These are phyloP conservation scores for Globisporangium nagaii DNA, from an alignment of 352 stramenopile species.

Conservation along the genomic window DNA sequence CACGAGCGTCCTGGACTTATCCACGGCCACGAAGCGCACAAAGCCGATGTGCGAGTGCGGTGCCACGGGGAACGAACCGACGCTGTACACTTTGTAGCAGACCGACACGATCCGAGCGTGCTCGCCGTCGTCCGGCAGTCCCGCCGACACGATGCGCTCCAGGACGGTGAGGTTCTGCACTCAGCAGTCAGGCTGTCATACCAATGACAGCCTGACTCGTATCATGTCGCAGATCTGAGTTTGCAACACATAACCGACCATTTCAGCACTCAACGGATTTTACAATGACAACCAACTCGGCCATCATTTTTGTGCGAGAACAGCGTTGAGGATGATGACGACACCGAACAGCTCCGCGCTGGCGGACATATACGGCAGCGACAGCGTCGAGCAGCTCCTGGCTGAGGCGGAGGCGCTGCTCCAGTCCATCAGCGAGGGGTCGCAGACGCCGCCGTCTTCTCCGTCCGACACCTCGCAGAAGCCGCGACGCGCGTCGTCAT, in stretches of 20 bases:
- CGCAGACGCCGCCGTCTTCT: not conserved
- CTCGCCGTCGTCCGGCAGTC: slow-evolving; percentile 27
- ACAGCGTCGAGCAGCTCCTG: not conserved
- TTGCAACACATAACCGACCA: too few species aligned
- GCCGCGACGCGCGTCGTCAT: not conserved
- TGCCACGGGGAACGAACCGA: slow-evolving; percentile 34
- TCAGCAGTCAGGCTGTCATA: too few species aligned
- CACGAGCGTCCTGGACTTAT: slow-evolving; percentile 41
- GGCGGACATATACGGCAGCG: too few species aligned
- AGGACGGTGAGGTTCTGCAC: too few species aligned
- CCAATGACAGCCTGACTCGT: too few species aligned
- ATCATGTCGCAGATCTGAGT: too few species aligned
- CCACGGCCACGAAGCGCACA: slow-evolving; percentile 44
- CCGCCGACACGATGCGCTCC: slow-evolving; percentile 51
- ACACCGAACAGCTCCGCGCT: too few species aligned
- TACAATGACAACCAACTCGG: too few species aligned
- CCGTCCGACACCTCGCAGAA: not conserved
- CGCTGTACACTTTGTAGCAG: slow-evolving; percentile 42
- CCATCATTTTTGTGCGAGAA: too few species aligned
- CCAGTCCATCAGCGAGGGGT: not conserved
- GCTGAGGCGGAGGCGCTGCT: not conserved
- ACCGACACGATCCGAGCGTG: slow-evolving; percentile 34
- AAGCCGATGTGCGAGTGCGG: slow-evolving; percentile 38
- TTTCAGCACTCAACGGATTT: too few species aligned
- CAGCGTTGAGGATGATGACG: too few species aligned